Evolutionary conservation across 257 asterid species (phyloP), one percentile per base, ranked within the genome.

Genomic region (Haberlea rhodopensis): DNA sequence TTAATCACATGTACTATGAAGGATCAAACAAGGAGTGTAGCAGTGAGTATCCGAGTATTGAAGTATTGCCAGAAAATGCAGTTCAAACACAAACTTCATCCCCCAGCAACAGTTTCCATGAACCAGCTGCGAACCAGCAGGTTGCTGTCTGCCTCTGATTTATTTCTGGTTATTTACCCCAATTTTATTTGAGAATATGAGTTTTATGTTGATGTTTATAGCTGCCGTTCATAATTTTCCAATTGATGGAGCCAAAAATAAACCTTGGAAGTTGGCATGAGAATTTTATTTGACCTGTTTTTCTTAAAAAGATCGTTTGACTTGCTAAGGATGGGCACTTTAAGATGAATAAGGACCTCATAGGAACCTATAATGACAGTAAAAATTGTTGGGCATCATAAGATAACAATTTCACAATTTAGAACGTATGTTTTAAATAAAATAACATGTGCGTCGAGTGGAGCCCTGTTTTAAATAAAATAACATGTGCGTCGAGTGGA

Each of bases 1-100:
- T 91, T 61, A 52, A 76, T 67, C 75, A 73, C 74, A 76, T 91
- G 81, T 88, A 82, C 77, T 66, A 70, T 70, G 84, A 68, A 74
- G 75, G 76, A 71, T 66, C 85, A 24, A 67, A 62, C 68, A 69
- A 71, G 75, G 87, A 68, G 18, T 51, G 72, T 31, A 61, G 82
- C 76, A 63, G 53, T 46, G 83, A 67, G 64, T 72, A 71, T 71
- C 67, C 76, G 43, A 64, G 64, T 51, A 37, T 37, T 26, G 84
- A 75, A 68, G 73, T 26, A 26, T 13, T 60, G 62, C 83, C 67
- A 78, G 83, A 59, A 67, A 85, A 78, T 75, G 69, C 54, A 6
- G 68, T 57, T 66, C 84, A 80, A 23, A 37, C 58, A 20, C 77
- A 70, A 56, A 69, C 69, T 62, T 49, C 76, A 63, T 57, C 82